Conservation (phyloP, 1,284 basidiomycete species). For the Heliocybe sulcata region DNA sequence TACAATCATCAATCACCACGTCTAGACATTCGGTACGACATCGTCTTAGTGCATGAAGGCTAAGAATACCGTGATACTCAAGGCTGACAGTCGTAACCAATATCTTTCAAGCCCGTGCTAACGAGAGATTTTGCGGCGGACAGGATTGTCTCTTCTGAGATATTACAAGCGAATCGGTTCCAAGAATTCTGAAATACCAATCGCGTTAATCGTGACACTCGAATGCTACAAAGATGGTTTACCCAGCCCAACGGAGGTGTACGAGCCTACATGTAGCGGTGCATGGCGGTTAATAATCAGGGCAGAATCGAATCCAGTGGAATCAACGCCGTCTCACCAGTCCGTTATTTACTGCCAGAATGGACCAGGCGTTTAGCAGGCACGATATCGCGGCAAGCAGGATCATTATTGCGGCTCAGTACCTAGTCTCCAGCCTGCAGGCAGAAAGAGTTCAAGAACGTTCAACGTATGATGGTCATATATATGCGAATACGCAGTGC, state of each 20-base stretch:
- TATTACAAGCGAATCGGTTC: constrained; percentile 28
- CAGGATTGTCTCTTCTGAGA: constrained; percentile 25
- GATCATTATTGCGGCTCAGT: too few species aligned
- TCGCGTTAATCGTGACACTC: neutral
- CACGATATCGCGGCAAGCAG: too few species aligned
- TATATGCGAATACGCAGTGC: too few species aligned
- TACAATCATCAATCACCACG: constrained; percentile 27
- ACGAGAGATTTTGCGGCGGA: constrained; percentile 23
- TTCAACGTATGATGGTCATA: too few species aligned
- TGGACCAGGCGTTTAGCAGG: too few species aligned
- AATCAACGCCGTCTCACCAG: too few species aligned
- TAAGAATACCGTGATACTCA: neutral
- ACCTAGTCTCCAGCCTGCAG: too few species aligned
- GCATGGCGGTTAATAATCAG: too few species aligned
- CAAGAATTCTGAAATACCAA: constrained; percentile 24
- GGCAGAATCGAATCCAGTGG: too few species aligned
- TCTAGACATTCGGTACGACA: constrained; percentile 9
- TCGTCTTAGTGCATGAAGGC: neutral
- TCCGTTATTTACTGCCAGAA: too few species aligned
- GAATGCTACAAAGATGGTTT: neutral
- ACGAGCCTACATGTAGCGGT: neutral
- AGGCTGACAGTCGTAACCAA: constrained; percentile 22
- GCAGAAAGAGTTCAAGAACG: too few species aligned
- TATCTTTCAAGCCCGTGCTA: constrained; percentile 17
- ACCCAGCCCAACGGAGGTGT: constrained; percentile 3